phyloP scores from a whole-genome alignment of 139 green algal species.

The Parachlorella kessleri region DNA sequence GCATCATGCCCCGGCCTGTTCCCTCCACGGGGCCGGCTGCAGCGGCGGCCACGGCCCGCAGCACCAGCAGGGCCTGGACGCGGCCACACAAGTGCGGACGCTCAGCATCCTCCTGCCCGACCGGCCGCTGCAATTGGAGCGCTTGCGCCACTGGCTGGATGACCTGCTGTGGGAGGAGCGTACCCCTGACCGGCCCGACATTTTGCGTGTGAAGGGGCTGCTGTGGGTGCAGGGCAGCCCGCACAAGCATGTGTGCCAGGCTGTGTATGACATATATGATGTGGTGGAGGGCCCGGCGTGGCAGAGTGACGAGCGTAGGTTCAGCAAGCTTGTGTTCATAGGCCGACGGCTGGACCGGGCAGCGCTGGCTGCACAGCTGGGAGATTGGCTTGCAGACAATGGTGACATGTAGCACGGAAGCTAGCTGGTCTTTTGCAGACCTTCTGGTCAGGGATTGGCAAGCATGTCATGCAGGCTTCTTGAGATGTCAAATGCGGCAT shows the following conservation, averaged over 20 bases:
- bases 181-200: conserved; percentile 27
- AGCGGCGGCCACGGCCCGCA: conserved; percentile 8
- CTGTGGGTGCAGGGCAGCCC: conserved; percentile 56
- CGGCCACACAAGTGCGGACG: conserved; percentile 20
- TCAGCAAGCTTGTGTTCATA: conserved; percentile 67
- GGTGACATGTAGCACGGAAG: neutral
- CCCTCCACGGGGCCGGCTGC: neutral
- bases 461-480: too few relatives aligned
- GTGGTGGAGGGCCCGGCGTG: conserved; percentile 59
- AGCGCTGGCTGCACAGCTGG: conserved; percentile 12
- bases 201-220: conserved; percentile 84
- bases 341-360: conserved; percentile 50
- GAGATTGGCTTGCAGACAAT: neutral
- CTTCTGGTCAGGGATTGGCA: neutral
- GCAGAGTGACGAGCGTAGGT: conserved; percentile 22
- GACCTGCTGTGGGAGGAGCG: conserved; percentile 64
- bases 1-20: too few relatives aligned
- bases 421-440: neutral
- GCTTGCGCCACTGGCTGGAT: conserved; percentile 61
- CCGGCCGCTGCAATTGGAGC: conserved; percentile 36
- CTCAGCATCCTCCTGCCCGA: conserved; percentile 35
- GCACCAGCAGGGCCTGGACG: conserved; percentile 28
- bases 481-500: too few relatives aligned
- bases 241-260: conserved; percentile 54
- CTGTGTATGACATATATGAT: conserved; percentile 86